Evolutionary conservation across 805 yeast genomes (phyloP).

Genomic region (Ogataea haglerorum): DNA sequence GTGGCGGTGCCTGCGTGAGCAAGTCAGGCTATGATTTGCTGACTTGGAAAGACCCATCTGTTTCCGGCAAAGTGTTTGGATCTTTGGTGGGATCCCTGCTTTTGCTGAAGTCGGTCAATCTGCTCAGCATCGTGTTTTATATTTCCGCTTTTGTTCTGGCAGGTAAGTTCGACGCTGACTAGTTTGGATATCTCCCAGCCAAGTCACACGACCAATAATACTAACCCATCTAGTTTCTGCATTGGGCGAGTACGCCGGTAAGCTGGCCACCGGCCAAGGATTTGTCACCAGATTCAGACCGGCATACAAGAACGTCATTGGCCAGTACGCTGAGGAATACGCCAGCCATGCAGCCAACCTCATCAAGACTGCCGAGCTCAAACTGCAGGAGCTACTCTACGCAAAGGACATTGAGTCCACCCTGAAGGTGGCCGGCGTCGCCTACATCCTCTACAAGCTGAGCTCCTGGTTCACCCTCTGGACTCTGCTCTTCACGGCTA

Average conservation of each 20-base stretch:
- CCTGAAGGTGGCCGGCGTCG: conserved; percentile 62
- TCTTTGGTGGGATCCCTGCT: conserved; percentile 52
- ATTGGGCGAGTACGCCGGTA: conserved; percentile 72
- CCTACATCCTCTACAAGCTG: conserved; percentile 65
- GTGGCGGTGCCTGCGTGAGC: conserved; percentile 32
- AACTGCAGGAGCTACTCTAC: conserved; percentile 54
- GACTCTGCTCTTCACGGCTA: conserved; percentile 55
- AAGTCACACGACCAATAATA: conserved; percentile 4
- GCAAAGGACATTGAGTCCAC: conserved; percentile 72
- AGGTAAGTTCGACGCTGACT: conserved; percentile 21
- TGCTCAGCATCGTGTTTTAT: conserved; percentile 59
- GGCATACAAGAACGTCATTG: conserved; percentile 35
- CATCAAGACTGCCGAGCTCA: conserved; percentile 50
- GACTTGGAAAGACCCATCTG: conserved; percentile 73
- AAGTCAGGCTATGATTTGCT: conserved; percentile 38
- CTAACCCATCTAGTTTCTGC: conserved; percentile 47
- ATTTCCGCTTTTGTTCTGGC: conserved; percentile 53
- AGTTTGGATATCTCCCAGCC: neutral
- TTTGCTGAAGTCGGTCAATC: conserved; percentile 59
- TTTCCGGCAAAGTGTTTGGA: conserved; percentile 75
- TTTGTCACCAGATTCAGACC: conserved; percentile 76
- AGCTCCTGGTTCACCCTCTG: conserved; percentile 75
- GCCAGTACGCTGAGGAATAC: conserved; percentile 28
- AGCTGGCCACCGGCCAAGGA: conserved; percentile 72
- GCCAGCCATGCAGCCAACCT: conserved; percentile 36